A percentile compares a stretch with the other conserved stretches of the same genome.
Evolutionary conservation across 164 flowering plant genomes (phyloP).

Genomic region (Houttuynia cordata): DNA sequence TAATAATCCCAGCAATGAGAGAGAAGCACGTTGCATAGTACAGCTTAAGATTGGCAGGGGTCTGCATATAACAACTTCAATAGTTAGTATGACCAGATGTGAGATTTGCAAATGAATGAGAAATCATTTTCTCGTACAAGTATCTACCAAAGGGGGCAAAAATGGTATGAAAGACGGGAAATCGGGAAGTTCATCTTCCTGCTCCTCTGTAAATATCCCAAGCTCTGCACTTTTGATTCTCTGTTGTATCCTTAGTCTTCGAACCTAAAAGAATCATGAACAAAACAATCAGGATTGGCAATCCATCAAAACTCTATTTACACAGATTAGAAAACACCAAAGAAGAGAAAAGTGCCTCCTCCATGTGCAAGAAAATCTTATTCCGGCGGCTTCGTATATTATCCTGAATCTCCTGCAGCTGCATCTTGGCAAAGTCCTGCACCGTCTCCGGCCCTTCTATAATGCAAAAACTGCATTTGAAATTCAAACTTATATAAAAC

Average conservation of each 20-base stretch:
- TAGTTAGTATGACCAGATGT: background rate
- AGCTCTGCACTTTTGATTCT: slow-evolving; percentile 73
- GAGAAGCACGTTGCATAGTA: slow-evolving; percentile 83
- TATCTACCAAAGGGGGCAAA: slow-evolving; percentile 79
- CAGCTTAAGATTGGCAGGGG: slow-evolving; percentile 57
- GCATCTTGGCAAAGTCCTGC: slow-evolving; percentile 79
- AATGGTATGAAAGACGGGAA: slow-evolving; percentile 96
- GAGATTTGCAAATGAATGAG: background rate
- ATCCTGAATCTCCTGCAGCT: slow-evolving; percentile 75
- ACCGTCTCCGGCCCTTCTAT: slow-evolving; percentile 97
- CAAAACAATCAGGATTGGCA: background rate
- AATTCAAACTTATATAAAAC: background rate
- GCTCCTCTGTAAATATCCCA: slow-evolving; percentile 47
- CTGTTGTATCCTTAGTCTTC: slow-evolving; percentile 88
- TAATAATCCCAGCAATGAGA: slow-evolving; percentile 70
- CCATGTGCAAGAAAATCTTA: slow-evolving; percentile 88
- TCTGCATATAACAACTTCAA: slow-evolving; percentile 25
- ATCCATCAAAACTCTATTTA: background rate
- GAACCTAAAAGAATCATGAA: slow-evolving; percentile 36
- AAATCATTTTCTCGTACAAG: slow-evolving; percentile 8
- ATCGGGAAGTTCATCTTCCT: slow-evolving; percentile 70
- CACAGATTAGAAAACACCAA: background rate
- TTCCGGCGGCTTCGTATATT: slow-evolving; percentile 84
- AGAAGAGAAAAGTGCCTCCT: slow-evolving; percentile 42
- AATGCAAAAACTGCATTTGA: slow-evolving; percentile 66